A percentile compares a stretch with the other conserved stretches of the same genome.
These are phyloP conservation scores for Candida sakaeoensis DNA, from an alignment of 805 yeast genomes.

Conservation along the genomic window DNA sequence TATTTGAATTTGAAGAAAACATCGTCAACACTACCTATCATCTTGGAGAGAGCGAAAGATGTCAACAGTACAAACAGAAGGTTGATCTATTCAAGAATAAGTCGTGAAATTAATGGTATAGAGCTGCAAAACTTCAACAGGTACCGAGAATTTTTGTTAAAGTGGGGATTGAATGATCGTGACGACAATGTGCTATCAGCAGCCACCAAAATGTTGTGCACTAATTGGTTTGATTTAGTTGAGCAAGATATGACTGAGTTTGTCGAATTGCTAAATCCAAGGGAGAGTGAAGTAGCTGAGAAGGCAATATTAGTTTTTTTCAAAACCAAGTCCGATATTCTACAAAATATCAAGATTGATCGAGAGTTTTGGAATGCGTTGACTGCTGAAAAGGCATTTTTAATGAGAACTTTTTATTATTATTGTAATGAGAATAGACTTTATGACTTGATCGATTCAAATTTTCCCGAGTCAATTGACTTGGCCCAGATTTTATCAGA, in stretches of 20 bases:
- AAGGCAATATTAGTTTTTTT: slow-evolving; percentile 63
- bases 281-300: slow-evolving; percentile 64
- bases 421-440: slow-evolving; percentile 56
- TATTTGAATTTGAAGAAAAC: slow-evolving; percentile 64
- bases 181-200: slow-evolving; percentile 71
- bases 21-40: slow-evolving; percentile 47
- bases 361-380: slow-evolving; percentile 65
- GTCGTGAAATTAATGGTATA: slow-evolving; percentile 66
- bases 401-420: slow-evolving; percentile 63
- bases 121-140: slow-evolving; percentile 45
- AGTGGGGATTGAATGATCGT: slow-evolving; percentile 87
- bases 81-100: slow-evolving; percentile 61
- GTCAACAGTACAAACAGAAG: slow-evolving; percentile 67
- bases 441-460: slow-evolving; percentile 55
- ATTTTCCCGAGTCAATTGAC: slow-evolving; percentile 75
- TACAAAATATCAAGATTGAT: slow-evolving; percentile 57
- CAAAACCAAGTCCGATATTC: slow-evolving; percentile 57
- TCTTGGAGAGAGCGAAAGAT: slow-evolving; percentile 83
- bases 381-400: slow-evolving; percentile 70
- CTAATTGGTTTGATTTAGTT: slow-evolving; percentile 66
- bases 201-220: slow-evolving; percentile 64
- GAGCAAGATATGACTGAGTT: slow-evolving; percentile 70
- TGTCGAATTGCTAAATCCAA: slow-evolving; percentile 66
- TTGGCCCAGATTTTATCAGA: slow-evolving; percentile 57
- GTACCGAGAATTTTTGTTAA: slow-evolving; percentile 58